Evolutionary conservation across 2,329 filamentous ascomycete genomes (phyloP).

Genomic region (Cordyceps cateniannulata): DNA sequence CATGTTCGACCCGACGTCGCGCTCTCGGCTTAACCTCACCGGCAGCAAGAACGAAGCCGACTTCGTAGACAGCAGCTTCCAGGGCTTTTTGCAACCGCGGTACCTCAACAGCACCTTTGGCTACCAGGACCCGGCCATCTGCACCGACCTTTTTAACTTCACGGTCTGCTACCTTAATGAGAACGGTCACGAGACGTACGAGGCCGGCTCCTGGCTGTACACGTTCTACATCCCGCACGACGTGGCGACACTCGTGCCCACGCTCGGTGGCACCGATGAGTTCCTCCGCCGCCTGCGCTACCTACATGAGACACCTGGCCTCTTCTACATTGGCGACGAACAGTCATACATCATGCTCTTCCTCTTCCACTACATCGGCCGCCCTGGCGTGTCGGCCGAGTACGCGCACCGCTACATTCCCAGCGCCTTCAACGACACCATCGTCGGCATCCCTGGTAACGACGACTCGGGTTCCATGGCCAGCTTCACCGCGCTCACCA

Average conservation of each 20-base stretch:
- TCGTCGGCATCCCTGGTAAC: slow-evolving; percentile 51
- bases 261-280: slow-evolving; percentile 49
- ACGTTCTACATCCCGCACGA: slow-evolving; percentile 52
- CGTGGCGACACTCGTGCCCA: slow-evolving; percentile 39
- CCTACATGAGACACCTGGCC: slow-evolving; percentile 54
- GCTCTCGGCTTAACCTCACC: slow-evolving; percentile 29
- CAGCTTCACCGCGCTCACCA: slow-evolving; percentile 41
- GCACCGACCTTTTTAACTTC: slow-evolving; percentile 37
- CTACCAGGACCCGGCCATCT: slow-evolving; percentile 52
- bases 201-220: slow-evolving; percentile 67
- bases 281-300: slow-evolving; percentile 57
- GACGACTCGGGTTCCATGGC: slow-evolving; percentile 50
- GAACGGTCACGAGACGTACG: slow-evolving; percentile 48
- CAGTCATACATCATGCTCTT: slow-evolving; percentile 46
- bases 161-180: slow-evolving; percentile 29
- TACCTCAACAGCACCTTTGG: slow-evolving; percentile 60
- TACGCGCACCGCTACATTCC: slow-evolving; percentile 62
- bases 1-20: slow-evolving; percentile 44
- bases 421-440: slow-evolving; percentile 57
- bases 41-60: slow-evolving; percentile 26
- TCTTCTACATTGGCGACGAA: slow-evolving; percentile 63
- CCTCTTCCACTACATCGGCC: slow-evolving; percentile 59
- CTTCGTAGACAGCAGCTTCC: slow-evolving; percentile 43
- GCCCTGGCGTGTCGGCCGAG: slow-evolving; percentile 48
- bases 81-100: slow-evolving; percentile 64